These are phyloP conservation scores for Furcasterigmium furcatum DNA, from an alignment of 2,329 filamentous ascomycete species.

Conservation along the genomic window DNA sequence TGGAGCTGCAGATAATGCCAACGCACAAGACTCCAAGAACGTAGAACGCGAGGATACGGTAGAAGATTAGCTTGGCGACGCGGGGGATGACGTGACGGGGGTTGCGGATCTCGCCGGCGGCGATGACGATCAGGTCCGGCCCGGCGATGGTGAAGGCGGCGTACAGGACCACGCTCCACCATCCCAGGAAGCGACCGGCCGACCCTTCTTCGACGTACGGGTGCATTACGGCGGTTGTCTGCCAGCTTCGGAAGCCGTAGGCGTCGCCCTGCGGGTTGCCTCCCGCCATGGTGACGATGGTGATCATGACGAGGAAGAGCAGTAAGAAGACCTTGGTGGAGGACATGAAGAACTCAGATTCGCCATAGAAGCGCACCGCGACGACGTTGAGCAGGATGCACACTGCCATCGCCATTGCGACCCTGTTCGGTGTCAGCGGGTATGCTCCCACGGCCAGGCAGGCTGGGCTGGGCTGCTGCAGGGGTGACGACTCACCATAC, in stretches of 20 bases:
- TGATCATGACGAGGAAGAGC: constrained; percentile 57
- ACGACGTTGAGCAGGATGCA: constrained; percentile 44
- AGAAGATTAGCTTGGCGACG: constrained; percentile 72
- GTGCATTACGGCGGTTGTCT: constrained; percentile 23
- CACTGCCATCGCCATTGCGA: constrained; percentile 41
- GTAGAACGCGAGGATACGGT: constrained; percentile 69
- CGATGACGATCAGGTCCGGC: constrained; percentile 62
- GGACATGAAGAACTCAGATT: constrained; percentile 52
- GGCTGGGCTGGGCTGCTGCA: background rate
- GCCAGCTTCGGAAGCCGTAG: constrained; percentile 55
- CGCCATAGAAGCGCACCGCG: constrained; percentile 40
- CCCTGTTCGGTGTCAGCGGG: too few relatives aligned
- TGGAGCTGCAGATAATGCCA: constrained; percentile 58
- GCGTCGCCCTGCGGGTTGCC: constrained; percentile 55
- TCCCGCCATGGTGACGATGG: constrained; percentile 66
- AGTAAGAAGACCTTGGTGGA: constrained; percentile 46
- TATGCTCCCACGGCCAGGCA: too few relatives aligned
- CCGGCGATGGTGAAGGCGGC: constrained; percentile 67
- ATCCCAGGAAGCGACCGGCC: constrained; percentile 61
- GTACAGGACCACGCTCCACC: constrained; percentile 53
- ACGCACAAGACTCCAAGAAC: constrained; percentile 60
- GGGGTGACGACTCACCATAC: background rate
- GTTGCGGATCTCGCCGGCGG: constrained; percentile 58
- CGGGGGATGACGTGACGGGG: constrained; percentile 62
- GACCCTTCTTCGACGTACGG: constrained; percentile 37